Conservation (phyloP, 2,329 filamentous ascomycete species). For the Diaporthe batatas region DNA sequence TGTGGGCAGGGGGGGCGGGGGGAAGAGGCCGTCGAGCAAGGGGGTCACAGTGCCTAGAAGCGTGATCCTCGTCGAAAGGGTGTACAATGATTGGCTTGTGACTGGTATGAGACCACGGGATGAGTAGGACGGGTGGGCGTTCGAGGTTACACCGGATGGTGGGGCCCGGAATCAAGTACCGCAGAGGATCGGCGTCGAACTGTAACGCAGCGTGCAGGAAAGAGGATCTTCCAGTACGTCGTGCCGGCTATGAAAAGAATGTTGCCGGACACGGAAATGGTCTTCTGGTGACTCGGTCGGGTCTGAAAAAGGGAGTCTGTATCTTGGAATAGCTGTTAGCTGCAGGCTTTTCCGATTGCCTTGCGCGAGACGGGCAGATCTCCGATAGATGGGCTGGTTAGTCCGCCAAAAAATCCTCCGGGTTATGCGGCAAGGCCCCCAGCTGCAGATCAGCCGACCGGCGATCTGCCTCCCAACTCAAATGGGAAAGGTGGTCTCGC, state of each 20-base stretch:
- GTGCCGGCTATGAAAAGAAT: conserved; percentile 12
- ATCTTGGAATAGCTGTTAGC: conserved; percentile 38
- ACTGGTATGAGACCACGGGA: conserved; percentile 41
- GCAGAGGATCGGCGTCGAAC: conserved; percentile 28
- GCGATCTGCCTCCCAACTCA: conserved; percentile 42
- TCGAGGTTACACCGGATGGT: conserved; percentile 39
- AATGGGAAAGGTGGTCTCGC: conserved; percentile 40
- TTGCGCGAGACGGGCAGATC: conserved; percentile 33
- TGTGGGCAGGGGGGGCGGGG: conserved; percentile 9
- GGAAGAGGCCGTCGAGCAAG: conserved; percentile 5
- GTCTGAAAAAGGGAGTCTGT: conserved; percentile 23
- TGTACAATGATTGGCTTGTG: conserved; percentile 44
- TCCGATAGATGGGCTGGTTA: conserved; percentile 22
- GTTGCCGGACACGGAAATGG: neutral
- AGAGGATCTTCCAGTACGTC: neutral
- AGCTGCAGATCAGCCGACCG: conserved; percentile 44
- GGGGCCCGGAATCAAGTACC: conserved; percentile 35
- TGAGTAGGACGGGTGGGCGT: conserved; percentile 39
- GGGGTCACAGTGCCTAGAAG: conserved; percentile 38
- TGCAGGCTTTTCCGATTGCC: conserved; percentile 31
- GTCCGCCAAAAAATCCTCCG: conserved; percentile 30
- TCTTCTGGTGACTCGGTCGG: conserved; percentile 20
- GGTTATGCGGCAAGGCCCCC: conserved; percentile 37
- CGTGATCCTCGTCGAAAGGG: conserved; percentile 33
- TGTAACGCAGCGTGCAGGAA: conserved; percentile 24